phyloP scores from a whole-genome alignment of 306 rosid genomes.

The Corylus americana region DNA sequence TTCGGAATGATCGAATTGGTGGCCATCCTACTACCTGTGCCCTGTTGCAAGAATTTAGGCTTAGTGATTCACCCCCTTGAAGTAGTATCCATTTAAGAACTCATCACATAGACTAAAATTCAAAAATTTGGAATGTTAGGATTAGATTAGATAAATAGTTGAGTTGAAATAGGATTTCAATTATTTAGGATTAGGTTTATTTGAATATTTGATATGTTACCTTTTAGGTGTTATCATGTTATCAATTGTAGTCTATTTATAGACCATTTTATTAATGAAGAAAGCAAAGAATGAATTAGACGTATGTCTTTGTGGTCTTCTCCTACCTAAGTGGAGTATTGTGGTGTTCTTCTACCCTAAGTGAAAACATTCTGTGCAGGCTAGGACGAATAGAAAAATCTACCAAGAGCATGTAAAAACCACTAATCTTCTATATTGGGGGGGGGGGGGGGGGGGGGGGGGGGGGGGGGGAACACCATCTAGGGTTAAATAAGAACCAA shows the following conservation, averaged over 20 bases:
- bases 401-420: neutral
- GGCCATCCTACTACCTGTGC: conserved; percentile 99
- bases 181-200: too few species aligned
- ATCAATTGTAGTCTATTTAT: too few species aligned
- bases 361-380: neutral
- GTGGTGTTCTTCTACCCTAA: too few species aligned
- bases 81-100: neutral
- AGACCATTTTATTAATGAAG: too few species aligned
- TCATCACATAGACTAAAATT: neutral
- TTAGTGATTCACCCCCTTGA: conserved; percentile 10
- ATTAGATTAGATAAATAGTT: too few species aligned
- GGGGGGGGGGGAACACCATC: neutral
- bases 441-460: too few species aligned
- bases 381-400: neutral
- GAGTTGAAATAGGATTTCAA: too few species aligned
- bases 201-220: too few species aligned
- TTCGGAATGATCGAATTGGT: conserved; percentile 89
- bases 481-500: neutral
- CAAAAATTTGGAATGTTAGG: neutral
- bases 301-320: too few species aligned
- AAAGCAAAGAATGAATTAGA: too few species aligned
- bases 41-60: conserved; percentile 49
- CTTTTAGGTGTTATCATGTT: too few species aligned
- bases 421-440: neutral
- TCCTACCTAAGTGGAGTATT: too few species aligned